phyloP scores from a whole-genome alignment of 257 asterid genomes.

The Fraxinus cuspidata region DNA sequence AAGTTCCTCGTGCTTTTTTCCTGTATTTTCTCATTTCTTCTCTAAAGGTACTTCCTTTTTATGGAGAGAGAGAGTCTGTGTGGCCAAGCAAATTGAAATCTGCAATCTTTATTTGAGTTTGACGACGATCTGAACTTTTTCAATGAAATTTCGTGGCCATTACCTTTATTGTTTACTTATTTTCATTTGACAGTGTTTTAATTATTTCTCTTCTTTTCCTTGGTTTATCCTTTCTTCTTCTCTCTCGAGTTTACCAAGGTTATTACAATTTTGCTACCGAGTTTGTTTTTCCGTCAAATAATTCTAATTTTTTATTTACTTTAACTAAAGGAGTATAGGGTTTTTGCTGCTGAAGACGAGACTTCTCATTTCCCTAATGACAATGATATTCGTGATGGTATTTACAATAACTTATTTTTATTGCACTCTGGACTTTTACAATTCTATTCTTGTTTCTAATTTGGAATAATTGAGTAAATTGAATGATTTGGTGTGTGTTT shows the following conservation, averaged over 20 bases:
- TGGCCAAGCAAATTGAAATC: conserved; percentile 87
- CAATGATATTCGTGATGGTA: conserved; percentile 78
- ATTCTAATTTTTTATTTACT: not conserved
- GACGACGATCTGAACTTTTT: conserved; percentile 80
- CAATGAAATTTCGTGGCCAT: conserved; percentile 56
- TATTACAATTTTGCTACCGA: no score
- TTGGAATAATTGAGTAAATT: conserved; percentile 7
- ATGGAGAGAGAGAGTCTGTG: conserved; percentile 29
- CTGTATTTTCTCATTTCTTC: conserved; percentile 40
- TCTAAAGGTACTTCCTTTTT: conserved; percentile 40
- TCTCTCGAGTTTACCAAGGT: conserved; percentile 31
- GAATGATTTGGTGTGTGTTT: conserved; percentile 11
- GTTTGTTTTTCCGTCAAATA: not conserved
- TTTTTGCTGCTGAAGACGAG: no score
- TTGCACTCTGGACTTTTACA: not conserved
- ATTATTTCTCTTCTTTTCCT: conserved; percentile 14
- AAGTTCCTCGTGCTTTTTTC: not conserved
- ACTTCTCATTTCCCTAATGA: conserved; percentile 52
- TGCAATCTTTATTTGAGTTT: conserved; percentile 49
- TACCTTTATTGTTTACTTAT: conserved; percentile 35
- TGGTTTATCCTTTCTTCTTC: not conserved
- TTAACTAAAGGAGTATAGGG: conserved; percentile 44
- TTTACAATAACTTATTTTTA: not conserved
- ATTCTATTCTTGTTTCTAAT: not conserved
- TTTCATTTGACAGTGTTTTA: conserved; percentile 43